Evolutionary conservation across 495 filamentous ascomycete species (phyloP).

Genomic region (Lophium mytilinum): DNA sequence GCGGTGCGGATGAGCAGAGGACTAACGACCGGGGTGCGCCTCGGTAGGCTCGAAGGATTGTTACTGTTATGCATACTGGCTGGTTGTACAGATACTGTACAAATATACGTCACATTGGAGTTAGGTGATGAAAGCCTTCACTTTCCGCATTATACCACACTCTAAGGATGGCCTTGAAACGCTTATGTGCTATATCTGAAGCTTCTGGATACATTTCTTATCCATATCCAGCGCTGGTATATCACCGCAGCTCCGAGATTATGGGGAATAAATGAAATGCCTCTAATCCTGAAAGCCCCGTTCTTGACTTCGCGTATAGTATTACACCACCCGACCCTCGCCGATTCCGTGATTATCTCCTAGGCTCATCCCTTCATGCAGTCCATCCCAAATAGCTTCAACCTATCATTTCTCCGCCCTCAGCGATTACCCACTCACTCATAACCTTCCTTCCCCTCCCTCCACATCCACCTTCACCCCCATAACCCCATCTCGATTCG

Average conservation of each 20-base stretch:
- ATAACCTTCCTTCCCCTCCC: background rate
- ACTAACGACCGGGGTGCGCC: constrained; percentile 5
- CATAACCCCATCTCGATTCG: constrained; percentile 68
- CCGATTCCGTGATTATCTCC: too few relatives aligned
- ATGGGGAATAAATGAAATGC: too few relatives aligned
- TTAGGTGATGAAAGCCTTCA: background rate
- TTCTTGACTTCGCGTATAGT: too few relatives aligned
- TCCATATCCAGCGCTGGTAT: too few relatives aligned
- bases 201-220: too few relatives aligned
- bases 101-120: background rate
- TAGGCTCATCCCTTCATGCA: background rate
- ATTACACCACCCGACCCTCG: too few relatives aligned
- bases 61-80: constrained; percentile 18
- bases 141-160: too few relatives aligned
- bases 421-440: background rate
- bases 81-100: constrained; percentile 22
- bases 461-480: constrained; percentile 35
- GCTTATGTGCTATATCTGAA: too few relatives aligned
- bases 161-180: too few relatives aligned
- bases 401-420: too few relatives aligned
- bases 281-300: too few relatives aligned
- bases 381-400: background rate
- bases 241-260: too few relatives aligned
- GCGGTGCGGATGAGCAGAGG: constrained; percentile 4
- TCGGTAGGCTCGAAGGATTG: constrained; percentile 9